Evolutionary conservation across 1,284 basidiomycete species (phyloP).

Genomic region (Cryptococcus hybrid): DNA sequence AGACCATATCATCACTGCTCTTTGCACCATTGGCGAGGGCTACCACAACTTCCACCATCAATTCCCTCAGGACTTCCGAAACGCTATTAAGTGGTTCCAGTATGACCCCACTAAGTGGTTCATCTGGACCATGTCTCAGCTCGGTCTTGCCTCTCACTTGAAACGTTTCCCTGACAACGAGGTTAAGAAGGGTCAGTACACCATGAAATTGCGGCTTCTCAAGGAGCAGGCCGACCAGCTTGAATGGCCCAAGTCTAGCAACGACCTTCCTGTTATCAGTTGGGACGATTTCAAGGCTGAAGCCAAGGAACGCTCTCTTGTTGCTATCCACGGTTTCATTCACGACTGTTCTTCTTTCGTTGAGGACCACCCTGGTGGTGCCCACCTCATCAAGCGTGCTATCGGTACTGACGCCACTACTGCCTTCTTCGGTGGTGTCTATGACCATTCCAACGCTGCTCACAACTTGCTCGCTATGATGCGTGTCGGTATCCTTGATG

Average conservation of each 20-base stretch:
- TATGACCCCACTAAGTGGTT: constrained; percentile 81
- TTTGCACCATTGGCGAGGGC: constrained; percentile 86
- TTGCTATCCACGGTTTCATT: constrained; percentile 85
- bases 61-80: constrained; percentile 92
- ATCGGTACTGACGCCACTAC: constrained; percentile 83
- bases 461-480: constrained; percentile 80
- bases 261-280: constrained; percentile 73
- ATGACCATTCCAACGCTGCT: constrained; percentile 89
- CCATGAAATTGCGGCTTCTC: constrained; percentile 86
- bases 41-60: constrained; percentile 97
- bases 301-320: constrained; percentile 68
- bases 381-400: constrained; percentile 59
- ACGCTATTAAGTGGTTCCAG: constrained; percentile 90
- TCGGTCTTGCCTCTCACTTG: constrained; percentile 80
- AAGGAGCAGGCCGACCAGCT: constrained; percentile 68
- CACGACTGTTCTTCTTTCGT: constrained; percentile 84
- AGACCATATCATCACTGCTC: constrained; percentile 81
- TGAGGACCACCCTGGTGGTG: constrained; percentile 86
- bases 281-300: constrained; percentile 80
- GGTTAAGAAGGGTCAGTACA: constrained; percentile 84
- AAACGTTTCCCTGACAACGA: constrained; percentile 95
- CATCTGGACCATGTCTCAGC: constrained; percentile 63
- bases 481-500: constrained; percentile 80
- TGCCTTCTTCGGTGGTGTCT: constrained; percentile 91
- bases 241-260: constrained; percentile 67